A percentile compares a stretch with the other conserved stretches of the same genome.
phyloP scores from a whole-genome alignment of 768 basidiomycete genomes.

The Paxillus involutus region DNA sequence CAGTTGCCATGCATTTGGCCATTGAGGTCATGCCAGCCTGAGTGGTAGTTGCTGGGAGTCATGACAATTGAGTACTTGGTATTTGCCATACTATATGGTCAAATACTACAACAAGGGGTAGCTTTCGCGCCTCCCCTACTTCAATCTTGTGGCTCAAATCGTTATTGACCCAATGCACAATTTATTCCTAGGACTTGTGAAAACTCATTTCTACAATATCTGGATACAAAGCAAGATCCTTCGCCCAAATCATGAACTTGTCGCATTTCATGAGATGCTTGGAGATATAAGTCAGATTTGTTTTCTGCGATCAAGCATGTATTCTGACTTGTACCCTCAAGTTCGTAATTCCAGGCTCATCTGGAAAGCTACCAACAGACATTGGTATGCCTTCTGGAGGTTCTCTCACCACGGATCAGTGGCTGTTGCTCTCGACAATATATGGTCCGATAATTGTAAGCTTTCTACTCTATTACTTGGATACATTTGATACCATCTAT shows the following conservation, averaged over 20 bases:
- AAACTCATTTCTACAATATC: conserved; percentile 28
- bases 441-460: conserved; percentile 28
- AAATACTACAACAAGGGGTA: background rate
- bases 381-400: conserved; percentile 31
- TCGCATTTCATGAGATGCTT: background rate
- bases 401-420: conserved; percentile 34
- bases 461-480: conserved; percentile 9
- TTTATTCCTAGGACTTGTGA: conserved; percentile 29
- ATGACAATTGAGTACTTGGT: no score
- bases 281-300: background rate
- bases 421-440: conserved; percentile 29
- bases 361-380: background rate
- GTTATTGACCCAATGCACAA: conserved; percentile 39
- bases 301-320: background rate
- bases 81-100: no score
- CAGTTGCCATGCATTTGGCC: no score
- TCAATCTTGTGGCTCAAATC: conserved; percentile 24
- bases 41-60: no score
- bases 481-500: background rate
- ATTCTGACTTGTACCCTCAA: background rate
- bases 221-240: conserved; percentile 23
- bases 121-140: conserved; percentile 34
- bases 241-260: background rate
- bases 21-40: no score
- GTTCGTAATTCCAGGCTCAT: background rate